Conservation (phyloP, 164 flowering plant species). For the Nymphaea colorata region DNA sequence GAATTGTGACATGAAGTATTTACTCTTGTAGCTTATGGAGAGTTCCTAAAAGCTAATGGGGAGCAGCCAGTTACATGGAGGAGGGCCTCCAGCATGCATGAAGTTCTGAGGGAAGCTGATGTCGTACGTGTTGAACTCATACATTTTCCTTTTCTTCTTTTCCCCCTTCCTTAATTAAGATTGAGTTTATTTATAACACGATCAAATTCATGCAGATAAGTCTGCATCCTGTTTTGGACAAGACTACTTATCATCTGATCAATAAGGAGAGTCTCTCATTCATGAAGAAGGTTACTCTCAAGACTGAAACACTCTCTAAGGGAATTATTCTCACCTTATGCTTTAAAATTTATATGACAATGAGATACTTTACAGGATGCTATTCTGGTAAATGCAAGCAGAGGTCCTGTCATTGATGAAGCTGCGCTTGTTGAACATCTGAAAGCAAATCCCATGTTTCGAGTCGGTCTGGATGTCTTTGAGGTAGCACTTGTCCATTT, state of each 20-base stretch:
- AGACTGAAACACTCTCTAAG: not conserved
- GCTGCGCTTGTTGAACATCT: conserved; percentile 89
- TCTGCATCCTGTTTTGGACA: conserved; percentile 89
- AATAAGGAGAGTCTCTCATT: conserved; percentile 76
- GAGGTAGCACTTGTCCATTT: conserved; percentile 44
- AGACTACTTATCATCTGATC: conserved; percentile 86
- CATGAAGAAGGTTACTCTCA: conserved; percentile 73
- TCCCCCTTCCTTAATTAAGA: too few relatives aligned
- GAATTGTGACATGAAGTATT: not conserved
- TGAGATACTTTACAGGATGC: conserved; percentile 46
- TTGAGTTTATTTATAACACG: too few relatives aligned
- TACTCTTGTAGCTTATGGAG: conserved; percentile 59
- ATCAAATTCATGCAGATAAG: conserved; percentile 42
- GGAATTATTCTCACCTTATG: not conserved
- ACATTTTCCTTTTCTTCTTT: not conserved
- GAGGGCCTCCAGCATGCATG: conserved; percentile 76
- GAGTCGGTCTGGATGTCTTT: conserved; percentile 96
- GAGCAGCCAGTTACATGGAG: conserved; percentile 88
- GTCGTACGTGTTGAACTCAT: conserved; percentile 32
- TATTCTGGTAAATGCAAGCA: conserved; percentile 82
- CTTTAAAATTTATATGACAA: not conserved
- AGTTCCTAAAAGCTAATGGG: conserved; percentile 79
- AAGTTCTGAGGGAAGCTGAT: conserved; percentile 82
- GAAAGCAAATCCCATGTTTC: conserved; percentile 87
- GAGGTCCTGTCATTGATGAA: conserved; percentile 96